phyloP scores from a whole-genome alignment of 2,329 filamentous ascomycete genomes.

The Macrophomina tecta region DNA sequence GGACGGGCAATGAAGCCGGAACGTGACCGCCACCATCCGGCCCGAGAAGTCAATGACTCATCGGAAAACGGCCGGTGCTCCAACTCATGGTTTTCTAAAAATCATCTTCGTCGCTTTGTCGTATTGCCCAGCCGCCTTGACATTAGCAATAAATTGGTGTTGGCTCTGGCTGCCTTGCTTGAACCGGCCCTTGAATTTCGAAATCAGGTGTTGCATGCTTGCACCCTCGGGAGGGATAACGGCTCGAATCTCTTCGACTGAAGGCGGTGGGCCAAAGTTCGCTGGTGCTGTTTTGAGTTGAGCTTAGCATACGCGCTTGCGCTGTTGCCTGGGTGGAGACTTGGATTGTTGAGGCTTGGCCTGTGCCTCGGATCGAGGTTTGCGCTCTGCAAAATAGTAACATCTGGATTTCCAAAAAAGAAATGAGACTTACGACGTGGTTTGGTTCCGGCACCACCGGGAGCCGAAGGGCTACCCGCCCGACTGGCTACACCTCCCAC shows the following conservation, averaged over 20 bases:
- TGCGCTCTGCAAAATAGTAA: not conserved
- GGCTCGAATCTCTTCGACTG: constrained; percentile 52
- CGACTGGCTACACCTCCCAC: constrained; percentile 41
- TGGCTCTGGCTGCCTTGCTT: constrained; percentile 6
- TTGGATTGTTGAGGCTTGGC: no score
- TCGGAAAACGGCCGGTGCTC: not conserved
- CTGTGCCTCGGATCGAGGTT: no score
- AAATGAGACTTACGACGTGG: constrained; percentile 24
- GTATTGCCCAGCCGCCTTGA: constrained; percentile 22
- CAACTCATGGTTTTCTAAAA: constrained; percentile 9
- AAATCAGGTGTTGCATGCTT: constrained; percentile 48
- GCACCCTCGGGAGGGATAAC: constrained; percentile 53
- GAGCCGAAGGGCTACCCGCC: constrained; percentile 38
- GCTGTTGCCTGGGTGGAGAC: no score
- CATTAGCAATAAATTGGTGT: constrained; percentile 22
- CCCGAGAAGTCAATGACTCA: not conserved
- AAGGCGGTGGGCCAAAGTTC: constrained; percentile 42
- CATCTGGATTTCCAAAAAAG: not conserved
- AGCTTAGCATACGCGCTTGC: not conserved
- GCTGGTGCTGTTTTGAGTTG: not conserved
- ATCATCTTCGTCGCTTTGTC: constrained; percentile 26
- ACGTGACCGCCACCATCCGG: no score
- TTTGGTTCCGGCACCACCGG: constrained; percentile 26
- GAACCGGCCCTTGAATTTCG: constrained; percentile 49
- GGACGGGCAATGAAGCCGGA: no score